A percentile compares a stretch with the other conserved stretches of the same genome.
phyloP scores from a whole-genome alignment of 306 rosid genomes.

The Astragalus membranaceus region DNA sequence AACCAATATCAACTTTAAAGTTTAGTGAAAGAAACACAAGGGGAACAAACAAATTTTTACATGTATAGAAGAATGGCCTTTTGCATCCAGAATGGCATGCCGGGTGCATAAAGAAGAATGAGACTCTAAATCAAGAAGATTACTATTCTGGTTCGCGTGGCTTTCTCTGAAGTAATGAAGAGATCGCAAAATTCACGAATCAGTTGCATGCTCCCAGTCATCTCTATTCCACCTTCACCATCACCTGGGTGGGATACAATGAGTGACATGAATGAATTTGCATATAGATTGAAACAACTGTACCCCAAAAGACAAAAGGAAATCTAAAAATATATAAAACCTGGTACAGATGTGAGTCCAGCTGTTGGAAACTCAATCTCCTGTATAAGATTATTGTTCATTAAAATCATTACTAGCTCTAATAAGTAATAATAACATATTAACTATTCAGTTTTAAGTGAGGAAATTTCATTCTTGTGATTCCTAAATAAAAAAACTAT shows the following conservation, averaged over 20 bases:
- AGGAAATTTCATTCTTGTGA: slow-evolving; percentile 7
- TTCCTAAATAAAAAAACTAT: slow-evolving; percentile 4
- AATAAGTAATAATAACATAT: slow-evolving; percentile 18
- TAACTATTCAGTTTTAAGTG: neutral
- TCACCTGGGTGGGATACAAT: slow-evolving; percentile 72
- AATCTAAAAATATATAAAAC: slow-evolving; percentile 33
- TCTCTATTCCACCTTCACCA: slow-evolving; percentile 96
- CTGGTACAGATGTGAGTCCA: slow-evolving; percentile 93
- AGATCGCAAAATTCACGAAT: slow-evolving; percentile 76
- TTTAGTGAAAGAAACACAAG: slow-evolving; percentile 1
- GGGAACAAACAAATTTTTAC: neutral
- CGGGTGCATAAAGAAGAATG: slow-evolving; percentile 1
- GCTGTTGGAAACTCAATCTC: slow-evolving; percentile 97
- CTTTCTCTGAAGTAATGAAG: slow-evolving; percentile 55
- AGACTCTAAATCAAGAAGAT: slow-evolving; percentile 27
- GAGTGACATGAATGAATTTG: slow-evolving; percentile 4
- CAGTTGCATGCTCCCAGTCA: slow-evolving; percentile 88
- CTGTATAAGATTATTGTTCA: slow-evolving; percentile 40
- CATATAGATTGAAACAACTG: neutral
- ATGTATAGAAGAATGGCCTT: neutral
- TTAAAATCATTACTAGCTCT: slow-evolving; percentile 35
- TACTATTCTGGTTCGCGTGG: slow-evolving; percentile 71
- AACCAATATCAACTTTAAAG: too few species aligned
- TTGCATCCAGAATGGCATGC: slow-evolving; percentile 8
- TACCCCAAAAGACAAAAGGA: neutral